Evolutionary conservation across 225 moss, liverwort and hornwort species (phyloP), one percentile per base, ranked within the genome.

Genomic region (Pseudisothecium myosuroides): DNA sequence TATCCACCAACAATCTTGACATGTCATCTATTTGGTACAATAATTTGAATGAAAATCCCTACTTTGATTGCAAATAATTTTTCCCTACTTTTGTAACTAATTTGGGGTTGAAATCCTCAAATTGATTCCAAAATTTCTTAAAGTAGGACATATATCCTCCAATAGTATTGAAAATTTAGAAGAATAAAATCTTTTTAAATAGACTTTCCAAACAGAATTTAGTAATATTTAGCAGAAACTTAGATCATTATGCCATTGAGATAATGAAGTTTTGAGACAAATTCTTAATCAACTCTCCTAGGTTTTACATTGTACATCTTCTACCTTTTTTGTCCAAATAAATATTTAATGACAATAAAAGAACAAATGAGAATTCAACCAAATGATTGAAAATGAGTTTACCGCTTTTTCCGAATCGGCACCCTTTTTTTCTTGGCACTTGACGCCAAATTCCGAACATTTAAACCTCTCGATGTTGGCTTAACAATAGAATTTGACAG

Each of bases 161-260:
- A 60, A 18, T 31, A n/a, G n/a, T n/a, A 31, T 29, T 31, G 20
- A 60, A 60, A 60, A 13, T 13, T 31, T 31, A 9, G 1, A 29
- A 43, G 39, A 39, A 28, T 39, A 18, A 17, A 39, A 20, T 13
- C 5, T 6, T 6, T 37, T n/a, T 37, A 11, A 12, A 19, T 19
- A 74, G 11, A 18, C 5, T 39, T 56, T 21, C 0, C 1, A 6
- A 76, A 76, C 36, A 23, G 22, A 23, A 54, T 76, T 11, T 36
- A 76, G 2, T 54, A 23, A 55, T 0, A 37, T 4, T 55, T 17
- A 55, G 24, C 0, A 37, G 4, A 55, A 37, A 15, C 1, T 2
- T 37, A 22, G 54, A 78, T 24, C 10, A 37, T 16, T 55, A 54
- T 52, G 14, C 14, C 14, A 34, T 76, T 36, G 14, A 36, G 3